These are phyloP conservation scores for Kodamaea sp. DNA, from an alignment of 1,139 yeast species.

Conservation along the genomic window DNA sequence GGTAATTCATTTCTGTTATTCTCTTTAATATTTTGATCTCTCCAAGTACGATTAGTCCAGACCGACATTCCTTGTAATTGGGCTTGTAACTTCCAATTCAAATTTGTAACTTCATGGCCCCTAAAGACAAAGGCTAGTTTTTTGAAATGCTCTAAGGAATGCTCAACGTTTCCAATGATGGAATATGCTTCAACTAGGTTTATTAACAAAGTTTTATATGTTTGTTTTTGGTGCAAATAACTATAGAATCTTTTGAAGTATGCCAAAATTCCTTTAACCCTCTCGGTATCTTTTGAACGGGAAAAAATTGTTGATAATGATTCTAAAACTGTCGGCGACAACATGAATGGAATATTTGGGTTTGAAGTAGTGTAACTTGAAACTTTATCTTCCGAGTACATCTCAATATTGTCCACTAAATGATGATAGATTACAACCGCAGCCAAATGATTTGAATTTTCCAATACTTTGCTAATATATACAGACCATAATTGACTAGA, in stretches of 20 bases:
- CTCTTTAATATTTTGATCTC: conserved; percentile 23
- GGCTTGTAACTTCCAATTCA: conserved; percentile 8
- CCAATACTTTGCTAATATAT: conserved; percentile 24
- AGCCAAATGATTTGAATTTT: conserved; percentile 28
- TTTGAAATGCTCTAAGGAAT: conserved; percentile 26
- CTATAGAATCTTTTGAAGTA: conserved; percentile 43
- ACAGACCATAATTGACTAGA: conserved; percentile 39
- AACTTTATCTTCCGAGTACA: conserved; percentile 17
- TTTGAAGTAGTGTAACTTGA: conserved; percentile 19
- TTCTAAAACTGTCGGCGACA: conserved; percentile 25
- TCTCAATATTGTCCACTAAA: conserved; percentile 26
- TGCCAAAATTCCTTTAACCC: conserved; percentile 29
- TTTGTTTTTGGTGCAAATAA: conserved; percentile 25
- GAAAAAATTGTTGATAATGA: conserved; percentile 28
- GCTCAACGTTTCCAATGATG: conserved; percentile 17
- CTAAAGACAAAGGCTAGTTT: conserved; percentile 19
- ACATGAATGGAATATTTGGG: conserved; percentile 29
- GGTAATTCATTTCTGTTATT: conserved; percentile 14
- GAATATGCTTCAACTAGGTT: conserved; percentile 34
- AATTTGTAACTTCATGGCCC: conserved; percentile 13
- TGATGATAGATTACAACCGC: conserved; percentile 37
- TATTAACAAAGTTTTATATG: conserved; percentile 27
- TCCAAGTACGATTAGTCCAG: conserved; percentile 23
- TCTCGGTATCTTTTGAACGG: conserved; percentile 23
- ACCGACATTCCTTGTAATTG: conserved; percentile 13